Evolutionary conservation across 2,329 filamentous ascomycete genomes (phyloP), one percentile per base, ranked within the genome.

Genomic region (Penicillium corylophilum): DNA sequence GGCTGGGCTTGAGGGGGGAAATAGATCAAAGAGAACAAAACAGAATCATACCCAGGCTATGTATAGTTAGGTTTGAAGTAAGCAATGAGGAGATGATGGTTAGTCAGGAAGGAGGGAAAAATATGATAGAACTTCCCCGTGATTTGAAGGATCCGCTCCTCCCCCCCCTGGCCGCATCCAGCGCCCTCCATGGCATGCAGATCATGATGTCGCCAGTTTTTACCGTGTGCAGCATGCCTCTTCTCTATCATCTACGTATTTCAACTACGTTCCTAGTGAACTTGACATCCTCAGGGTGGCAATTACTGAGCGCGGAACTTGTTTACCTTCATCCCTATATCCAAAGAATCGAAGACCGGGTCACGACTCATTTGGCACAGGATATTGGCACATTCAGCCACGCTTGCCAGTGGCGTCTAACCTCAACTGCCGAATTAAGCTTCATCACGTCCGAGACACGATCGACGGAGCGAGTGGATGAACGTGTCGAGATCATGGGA

Each of bases 381-480:
- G 31, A 16, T 20, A 16, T 20, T 38, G 35, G 18, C 35, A 38
- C 16, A 18, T 1, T 38, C 35, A 20, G 46, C 31, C 43, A 46
- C 24, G 15, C 50, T 50, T 51, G 45, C 47, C 47, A 38, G 48
- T 53, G 53, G 46, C 54, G 54, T 51, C 29, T 18, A 46, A n/a
- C 23, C 40, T 40, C 15, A 24, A 35, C 44, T 38, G 35, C 38
- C 26, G 29, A 49, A 57, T 59, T 59, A 61, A 57, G 55, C 58
- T 61, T 59, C 58, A 56, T 56, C 51, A 55, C 31, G 47, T 49
- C 57, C 53, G 56, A 61, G 58, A 59, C 58, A 53, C 35, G 56
- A 59, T 59, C 58, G 54, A 58, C 56, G 39, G 23, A 28, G 33
- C 39, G 42, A 22, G 16, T 20, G 4, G 29, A 31, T 20, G 12